Evolutionary conservation across 1,284 basidiomycete genomes (phyloP), one percentile per base, ranked within the genome.

Genomic region (Meripilus lineatus): DNA sequence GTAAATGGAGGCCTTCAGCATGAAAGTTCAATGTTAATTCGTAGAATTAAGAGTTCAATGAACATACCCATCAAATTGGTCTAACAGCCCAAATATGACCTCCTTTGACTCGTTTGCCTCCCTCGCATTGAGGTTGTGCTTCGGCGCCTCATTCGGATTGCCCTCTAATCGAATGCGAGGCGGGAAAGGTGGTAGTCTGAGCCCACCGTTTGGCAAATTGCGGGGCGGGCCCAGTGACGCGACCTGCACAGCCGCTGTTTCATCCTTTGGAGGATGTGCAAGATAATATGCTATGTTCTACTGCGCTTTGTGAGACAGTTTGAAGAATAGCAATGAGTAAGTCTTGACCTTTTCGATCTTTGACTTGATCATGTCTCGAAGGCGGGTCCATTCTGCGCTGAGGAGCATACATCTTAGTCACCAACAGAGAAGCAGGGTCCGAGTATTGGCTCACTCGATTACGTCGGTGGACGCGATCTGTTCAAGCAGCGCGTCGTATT

Each of bases 111-210:
- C 73, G 33, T 73, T 69, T 0, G 81, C 81, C 54, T 92, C 84
- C 25, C 79, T 71, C 45, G 71, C 67, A 10, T 71, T 75, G 72
- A 93, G 72, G 50, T 77, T 79, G 49, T 68, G 79, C 35, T 78
- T 72, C 1, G 79, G 80, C 3, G 70, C 66, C 24, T 78, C 75
- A 45, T 73, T 71, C 45, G 73, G 66, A 51, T 73, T 74, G 47
- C 71, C 55, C 45, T 73, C 70, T 51, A 68, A 64, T 40, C 69
- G 61, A 45, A 71, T 72, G 40, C 81, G 75, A 18, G 81, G 77
- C 10, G 83, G 82, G 57, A 93, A 93, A 1, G 91, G 89, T 4
- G 89, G 78, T 10, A 93, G 66, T 51, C 82, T 84, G 14, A 91
- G 67, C 22, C 89, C 88, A 3, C 88, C 87, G 11, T 70, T 63